These are phyloP conservation scores for Hypholoma fasciculare DNA, from an alignment of 768 basidiomycete genomes.

Conservation along the genomic window DNA sequence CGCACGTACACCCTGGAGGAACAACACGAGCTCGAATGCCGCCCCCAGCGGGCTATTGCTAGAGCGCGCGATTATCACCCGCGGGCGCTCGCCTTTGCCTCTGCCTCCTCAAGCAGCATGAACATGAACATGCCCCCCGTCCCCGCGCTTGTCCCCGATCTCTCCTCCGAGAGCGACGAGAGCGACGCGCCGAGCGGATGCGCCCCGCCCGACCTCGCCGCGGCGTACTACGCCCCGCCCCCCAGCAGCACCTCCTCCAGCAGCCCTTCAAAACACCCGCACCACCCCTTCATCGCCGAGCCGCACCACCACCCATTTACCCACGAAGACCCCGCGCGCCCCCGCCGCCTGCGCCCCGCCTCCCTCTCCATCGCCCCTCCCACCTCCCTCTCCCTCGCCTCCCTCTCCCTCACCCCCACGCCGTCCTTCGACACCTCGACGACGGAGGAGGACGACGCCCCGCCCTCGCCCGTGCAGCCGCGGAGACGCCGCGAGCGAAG, in stretches of 20 bases:
- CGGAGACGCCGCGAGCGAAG: constrained; percentile 23
- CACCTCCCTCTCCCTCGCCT: too few relatives aligned
- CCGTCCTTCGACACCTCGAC: neutral
- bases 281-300: neutral
- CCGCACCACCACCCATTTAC: constrained; percentile 5
- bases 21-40: constrained; percentile 10
- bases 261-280: neutral
- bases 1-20: constrained; percentile 62
- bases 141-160: constrained; percentile 59
- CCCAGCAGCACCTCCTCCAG: constrained; percentile 25
- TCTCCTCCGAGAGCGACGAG: constrained; percentile 67
- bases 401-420: neutral
- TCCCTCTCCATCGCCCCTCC: too few relatives aligned
- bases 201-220: constrained; percentile 19
- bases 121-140: constrained; percentile 26
- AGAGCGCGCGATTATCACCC: constrained; percentile 46
- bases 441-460: neutral
- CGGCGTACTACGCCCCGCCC: constrained; percentile 19
- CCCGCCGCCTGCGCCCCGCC: neutral
- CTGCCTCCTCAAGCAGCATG: neutral
- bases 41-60: constrained; percentile 18
- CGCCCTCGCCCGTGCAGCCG: neutral
- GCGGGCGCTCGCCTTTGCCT: constrained; percentile 31
- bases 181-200: constrained; percentile 43
- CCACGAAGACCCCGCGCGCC: neutral